Base-by-base conservation (phyloP, 352 stramenopile genomes). In the Pythium aristosporum region DNA sequence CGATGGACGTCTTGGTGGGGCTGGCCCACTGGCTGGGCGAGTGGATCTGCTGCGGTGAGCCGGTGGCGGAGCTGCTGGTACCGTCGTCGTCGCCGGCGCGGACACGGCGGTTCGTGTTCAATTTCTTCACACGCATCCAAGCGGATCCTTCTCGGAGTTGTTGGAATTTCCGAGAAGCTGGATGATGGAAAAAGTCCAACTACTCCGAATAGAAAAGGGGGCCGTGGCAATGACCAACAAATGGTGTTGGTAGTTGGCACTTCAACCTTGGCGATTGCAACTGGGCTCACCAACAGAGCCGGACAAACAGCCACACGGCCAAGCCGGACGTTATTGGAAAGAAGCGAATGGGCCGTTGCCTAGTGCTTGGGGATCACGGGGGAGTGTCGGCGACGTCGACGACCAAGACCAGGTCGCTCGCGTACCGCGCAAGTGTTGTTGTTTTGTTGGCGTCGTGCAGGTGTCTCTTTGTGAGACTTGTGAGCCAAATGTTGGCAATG, bases 51-150 rank as follows among this genome's bases (percentile, higher is more conserved):
- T 52, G 63, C 21, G 48, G 39, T 6, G 39, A 46, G 39, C 39
- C 39, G 39, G 39, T 46, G 39, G 39, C 49, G 42, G 48, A 21
- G 53, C 41, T 59, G 21, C 55, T 32, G 53, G 18, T 59, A 15
- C 18, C 64, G 73, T 88, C 79, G 70, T 88, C 81, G 49, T 90
- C 81, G 57, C 79, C 79, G 69, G 76, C 58, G 81, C 85, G 87
- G 44, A 79, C 70, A 69, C 79, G 81, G 65, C 79, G 75, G 60
- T 80, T 85, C 51, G 70, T 67, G 73, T 75, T 88, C 69, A 88
- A 63, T 55, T 90, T 90, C 79, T 90, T 90, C 70, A 90, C 77
- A 80, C 81, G 81, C 81, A 90, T 90, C 54, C 71, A 73, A 69
- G 28, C 57, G 21, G 36, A 42, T 8, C 16, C 39, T 20, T 46